These are phyloP conservation scores for Epichloe brachyelytri DNA, from an alignment of 2,329 filamentous ascomycete species.

Conservation along the genomic window DNA sequence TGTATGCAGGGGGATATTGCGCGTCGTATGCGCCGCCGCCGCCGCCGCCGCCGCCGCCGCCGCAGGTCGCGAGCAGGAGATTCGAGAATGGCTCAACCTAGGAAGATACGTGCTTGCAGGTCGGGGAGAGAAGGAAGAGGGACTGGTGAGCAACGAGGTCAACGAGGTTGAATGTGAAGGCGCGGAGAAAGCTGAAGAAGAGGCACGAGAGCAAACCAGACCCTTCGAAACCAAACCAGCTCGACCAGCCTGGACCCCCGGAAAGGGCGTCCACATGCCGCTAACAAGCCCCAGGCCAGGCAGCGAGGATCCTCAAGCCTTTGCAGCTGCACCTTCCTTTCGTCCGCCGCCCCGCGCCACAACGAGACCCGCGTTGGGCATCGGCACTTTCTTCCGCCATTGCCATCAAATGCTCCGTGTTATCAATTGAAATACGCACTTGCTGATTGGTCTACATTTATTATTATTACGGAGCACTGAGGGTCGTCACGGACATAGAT, in stretches of 20 bases:
- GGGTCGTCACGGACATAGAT: not conserved
- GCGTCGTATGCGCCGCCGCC: no score
- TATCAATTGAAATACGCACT: not conserved
- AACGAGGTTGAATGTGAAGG: not conserved
- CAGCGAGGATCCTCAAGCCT: no score
- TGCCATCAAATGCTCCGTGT: not conserved
- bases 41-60: no score
- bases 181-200: not conserved
- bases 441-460: not conserved
- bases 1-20: no score
- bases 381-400: no score
- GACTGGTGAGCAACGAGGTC: not conserved
- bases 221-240: not conserved
- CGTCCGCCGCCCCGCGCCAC: no score
- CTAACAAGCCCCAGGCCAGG: not conserved
- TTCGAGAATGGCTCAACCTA: no score
- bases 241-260: not conserved
- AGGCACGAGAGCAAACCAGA: not conserved
- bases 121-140: not conserved
- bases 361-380: no score
- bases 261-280: not conserved
- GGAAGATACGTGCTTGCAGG: not conserved
- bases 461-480: no score
- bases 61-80: no score
- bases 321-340: no score